phyloP scores from a whole-genome alignment of 1,139 yeast genomes.

The Scheffersomyces segobiensis region DNA sequence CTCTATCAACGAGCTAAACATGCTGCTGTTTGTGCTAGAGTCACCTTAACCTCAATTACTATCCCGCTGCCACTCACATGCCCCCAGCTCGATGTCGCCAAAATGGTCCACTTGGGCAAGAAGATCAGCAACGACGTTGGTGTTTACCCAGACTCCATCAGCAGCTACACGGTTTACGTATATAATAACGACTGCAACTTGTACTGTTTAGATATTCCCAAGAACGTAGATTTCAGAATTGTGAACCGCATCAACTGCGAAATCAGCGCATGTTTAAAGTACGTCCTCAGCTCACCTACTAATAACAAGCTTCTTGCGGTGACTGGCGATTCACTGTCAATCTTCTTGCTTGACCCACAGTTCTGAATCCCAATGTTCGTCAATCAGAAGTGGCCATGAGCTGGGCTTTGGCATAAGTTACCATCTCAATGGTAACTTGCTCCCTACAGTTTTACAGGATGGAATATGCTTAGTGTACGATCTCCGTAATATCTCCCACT shows the following conservation, averaged over 20 bases:
- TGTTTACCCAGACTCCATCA: constrained; percentile 40
- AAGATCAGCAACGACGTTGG: constrained; percentile 84
- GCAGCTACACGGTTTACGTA: constrained; percentile 56
- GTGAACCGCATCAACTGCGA: constrained; percentile 36
- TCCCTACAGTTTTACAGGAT: constrained; percentile 83
- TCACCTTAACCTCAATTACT: constrained; percentile 48
- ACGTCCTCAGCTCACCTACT: constrained; percentile 35
- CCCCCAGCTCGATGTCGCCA: constrained; percentile 48
- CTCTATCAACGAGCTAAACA: constrained; percentile 24
- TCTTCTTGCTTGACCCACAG: constrained; percentile 40
- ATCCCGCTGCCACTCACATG: constrained; percentile 73
- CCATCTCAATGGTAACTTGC: constrained; percentile 67
- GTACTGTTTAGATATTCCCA: constrained; percentile 60
- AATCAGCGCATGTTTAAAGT: constrained; percentile 40
- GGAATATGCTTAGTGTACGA: constrained; percentile 81
- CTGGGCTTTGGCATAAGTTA: constrained; percentile 85
- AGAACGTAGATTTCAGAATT: constrained; percentile 44
- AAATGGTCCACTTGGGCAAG: constrained; percentile 67
- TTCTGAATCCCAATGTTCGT: constrained; percentile 18
- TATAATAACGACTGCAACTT: constrained; percentile 82
- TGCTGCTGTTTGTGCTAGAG: constrained; percentile 24
- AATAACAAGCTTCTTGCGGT: constrained; percentile 33
- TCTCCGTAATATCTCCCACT: constrained; percentile 51
- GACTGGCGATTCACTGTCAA: constrained; percentile 42
- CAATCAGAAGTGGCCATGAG: constrained; percentile 60